Percentiles rank a stretch among this genome's conserved stretches.
These are phyloP conservation scores for Corynespora cassiicola DNA, from an alignment of 2,329 filamentous ascomycete species.

Conservation along the genomic window DNA sequence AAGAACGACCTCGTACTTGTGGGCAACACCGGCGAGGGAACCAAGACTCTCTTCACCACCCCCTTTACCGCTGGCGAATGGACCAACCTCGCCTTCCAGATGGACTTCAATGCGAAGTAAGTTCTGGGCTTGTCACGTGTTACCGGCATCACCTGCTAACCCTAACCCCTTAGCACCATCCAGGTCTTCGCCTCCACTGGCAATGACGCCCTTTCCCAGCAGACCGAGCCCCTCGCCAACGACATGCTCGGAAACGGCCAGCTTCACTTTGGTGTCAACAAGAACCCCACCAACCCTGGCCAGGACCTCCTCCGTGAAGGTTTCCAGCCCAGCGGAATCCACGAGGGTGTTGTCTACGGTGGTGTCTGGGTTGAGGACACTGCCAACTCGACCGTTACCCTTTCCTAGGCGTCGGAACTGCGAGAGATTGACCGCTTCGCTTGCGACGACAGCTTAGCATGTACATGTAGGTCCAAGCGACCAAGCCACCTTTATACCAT, in stretches of 20 bases:
- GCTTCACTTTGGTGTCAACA: conserved; percentile 22
- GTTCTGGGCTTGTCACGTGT: background rate
- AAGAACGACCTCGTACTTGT: conserved; percentile 19
- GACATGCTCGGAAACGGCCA: conserved; percentile 21
- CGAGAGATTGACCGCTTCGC: no score
- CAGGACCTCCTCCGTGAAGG: conserved; percentile 15
- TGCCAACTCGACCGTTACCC: conserved; percentile 10
- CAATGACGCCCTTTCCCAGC: conserved; percentile 11
- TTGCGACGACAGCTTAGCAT: no score
- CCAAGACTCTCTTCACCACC: conserved; percentile 14
- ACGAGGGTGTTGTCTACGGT: conserved; percentile 21
- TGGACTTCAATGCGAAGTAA: conserved; percentile 21
- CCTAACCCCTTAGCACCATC: conserved; percentile 10
- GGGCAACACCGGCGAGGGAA: conserved; percentile 16
- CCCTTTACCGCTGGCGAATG: conserved; percentile 12
- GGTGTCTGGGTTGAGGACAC: conserved; percentile 21
- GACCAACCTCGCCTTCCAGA: conserved; percentile 18
- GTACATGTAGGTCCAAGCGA: no score
- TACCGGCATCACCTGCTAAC: background rate
- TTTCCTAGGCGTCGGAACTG: no score
- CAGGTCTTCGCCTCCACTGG: conserved; percentile 22
- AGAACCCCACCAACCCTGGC: conserved; percentile 21
- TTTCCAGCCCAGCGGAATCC: conserved; percentile 18
- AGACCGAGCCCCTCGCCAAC: conserved; percentile 14
- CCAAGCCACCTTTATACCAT: no score